Conservation (phyloP, 2,329 filamentous ascomycete genomes). For the Didymosphaeria variabile region DNA sequence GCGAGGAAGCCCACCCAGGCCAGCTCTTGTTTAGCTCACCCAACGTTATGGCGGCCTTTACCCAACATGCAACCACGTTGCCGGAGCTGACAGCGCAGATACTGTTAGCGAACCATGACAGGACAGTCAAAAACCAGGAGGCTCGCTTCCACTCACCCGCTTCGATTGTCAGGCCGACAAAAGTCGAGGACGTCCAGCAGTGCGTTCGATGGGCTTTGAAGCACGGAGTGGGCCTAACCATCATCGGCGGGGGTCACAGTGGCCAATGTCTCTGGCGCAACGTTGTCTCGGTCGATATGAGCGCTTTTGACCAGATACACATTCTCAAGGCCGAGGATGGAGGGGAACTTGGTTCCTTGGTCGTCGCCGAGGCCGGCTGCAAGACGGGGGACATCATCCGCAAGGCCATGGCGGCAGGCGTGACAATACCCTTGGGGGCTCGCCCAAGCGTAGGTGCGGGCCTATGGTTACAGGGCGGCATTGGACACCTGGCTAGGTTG, state of each 20-base stretch:
- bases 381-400: slow-evolving; percentile 64
- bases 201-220: slow-evolving; percentile 67
- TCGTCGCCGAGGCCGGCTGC: slow-evolving; percentile 66
- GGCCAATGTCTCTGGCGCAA: slow-evolving; percentile 65
- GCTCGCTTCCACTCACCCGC: slow-evolving; percentile 58
- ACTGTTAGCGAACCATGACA: slow-evolving; percentile 41
- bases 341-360: slow-evolving; percentile 42
- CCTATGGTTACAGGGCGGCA: slow-evolving; percentile 71
- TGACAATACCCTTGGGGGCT: slow-evolving; percentile 68
- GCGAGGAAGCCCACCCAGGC: slow-evolving; percentile 46
- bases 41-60: slow-evolving; percentile 62
- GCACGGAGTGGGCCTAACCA: slow-evolving; percentile 56
- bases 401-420: slow-evolving; percentile 55
- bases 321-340: slow-evolving; percentile 42
- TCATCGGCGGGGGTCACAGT: slow-evolving; percentile 68
- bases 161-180: slow-evolving; percentile 56
- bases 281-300: slow-evolving; percentile 67
- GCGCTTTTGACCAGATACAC: slow-evolving; percentile 62
- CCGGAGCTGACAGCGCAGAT: slow-evolving; percentile 56
- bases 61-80: slow-evolving; percentile 54
- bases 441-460: slow-evolving; percentile 71
- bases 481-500: slow-evolving; percentile 66
- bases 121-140: slow-evolving; percentile 61
- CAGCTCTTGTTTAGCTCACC: slow-evolving; percentile 61
- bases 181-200: slow-evolving; percentile 60